phyloP scores from a whole-genome alignment of 805 yeast genomes.

The Priceomyces castillae region DNA sequence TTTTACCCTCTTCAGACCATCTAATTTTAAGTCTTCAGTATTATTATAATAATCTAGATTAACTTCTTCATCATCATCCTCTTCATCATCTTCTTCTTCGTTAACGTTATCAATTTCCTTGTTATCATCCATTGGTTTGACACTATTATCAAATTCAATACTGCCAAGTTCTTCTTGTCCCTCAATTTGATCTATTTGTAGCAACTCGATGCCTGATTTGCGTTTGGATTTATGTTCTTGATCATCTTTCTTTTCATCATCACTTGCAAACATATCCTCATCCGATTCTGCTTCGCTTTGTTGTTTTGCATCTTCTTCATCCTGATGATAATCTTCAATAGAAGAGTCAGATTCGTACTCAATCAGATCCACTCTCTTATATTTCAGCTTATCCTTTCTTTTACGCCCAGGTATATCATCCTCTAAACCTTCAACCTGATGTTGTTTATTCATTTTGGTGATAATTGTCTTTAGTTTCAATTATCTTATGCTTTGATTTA shows the following conservation, averaged over 20 bases:
- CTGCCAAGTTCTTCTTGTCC: conserved; percentile 22
- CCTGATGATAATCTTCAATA: conserved; percentile 13
- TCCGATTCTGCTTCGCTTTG: conserved; percentile 19
- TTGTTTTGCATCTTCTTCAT: conserved; percentile 11
- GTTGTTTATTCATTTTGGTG: conserved; percentile 6
- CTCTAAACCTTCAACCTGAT: conserved; percentile 6
- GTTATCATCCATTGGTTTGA: neutral
- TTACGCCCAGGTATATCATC: conserved; percentile 12
- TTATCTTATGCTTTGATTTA: neutral
- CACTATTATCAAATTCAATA: conserved; percentile 12
- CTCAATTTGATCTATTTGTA: conserved; percentile 20
- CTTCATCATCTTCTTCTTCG: conserved; percentile 12
- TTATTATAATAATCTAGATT: conserved; percentile 25
- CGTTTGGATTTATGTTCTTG: too few relatives aligned
- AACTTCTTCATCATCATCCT: conserved; percentile 9
- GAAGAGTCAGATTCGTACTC: conserved; percentile 28
- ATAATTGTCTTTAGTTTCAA: too few relatives aligned
- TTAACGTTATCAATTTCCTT: conserved; percentile 14
- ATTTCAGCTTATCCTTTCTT: conserved; percentile 12
- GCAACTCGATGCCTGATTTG: conserved; percentile 4
- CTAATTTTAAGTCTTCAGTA: conserved; percentile 20
- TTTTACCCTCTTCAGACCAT: conserved; percentile 4
- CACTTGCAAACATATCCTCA: conserved; percentile 46
- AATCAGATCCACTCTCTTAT: conserved; percentile 15
- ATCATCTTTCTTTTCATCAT: conserved; percentile 13